Percentiles rank a stretch among this genome's conserved stretches.
phyloP scores from a whole-genome alignment of 108 stramenopile genomes.

The Skeletonema grethae region DNA sequence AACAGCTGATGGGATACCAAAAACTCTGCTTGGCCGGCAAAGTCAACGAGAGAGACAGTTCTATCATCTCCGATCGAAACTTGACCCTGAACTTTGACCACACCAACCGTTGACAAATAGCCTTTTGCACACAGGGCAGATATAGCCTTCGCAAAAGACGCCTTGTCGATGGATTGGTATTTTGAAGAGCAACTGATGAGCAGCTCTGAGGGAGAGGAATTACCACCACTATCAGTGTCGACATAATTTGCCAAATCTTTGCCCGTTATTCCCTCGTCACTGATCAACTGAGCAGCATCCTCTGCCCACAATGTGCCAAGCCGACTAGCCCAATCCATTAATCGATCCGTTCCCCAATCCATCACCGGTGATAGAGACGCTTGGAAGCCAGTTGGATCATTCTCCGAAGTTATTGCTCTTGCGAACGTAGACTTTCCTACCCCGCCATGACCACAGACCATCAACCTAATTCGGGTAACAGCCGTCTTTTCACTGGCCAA shows the following conservation, averaged over 20 bases:
- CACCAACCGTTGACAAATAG: conserved; percentile 19
- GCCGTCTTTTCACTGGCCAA: conserved; percentile 19
- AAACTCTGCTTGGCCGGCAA: conserved; percentile 21
- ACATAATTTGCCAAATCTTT: conserved; percentile 11
- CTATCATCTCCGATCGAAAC: conserved; percentile 7
- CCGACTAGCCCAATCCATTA: conserved; percentile 14
- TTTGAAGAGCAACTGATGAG: conserved; percentile 1
- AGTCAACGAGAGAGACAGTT: conserved; percentile 18
- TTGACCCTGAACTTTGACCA: conserved; percentile 13
- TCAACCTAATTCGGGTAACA: conserved; percentile 17
- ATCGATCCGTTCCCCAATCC: conserved; percentile 13
- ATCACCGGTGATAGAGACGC: conserved; percentile 9
- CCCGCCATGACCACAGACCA: conserved; percentile 19
- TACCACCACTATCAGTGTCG: not conserved
- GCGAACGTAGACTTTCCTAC: conserved; percentile 20
- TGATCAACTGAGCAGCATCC: conserved; percentile 5
- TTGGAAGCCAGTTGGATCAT: conserved; percentile 1
- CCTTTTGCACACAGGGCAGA: conserved; percentile 14
- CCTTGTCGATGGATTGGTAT: conserved; percentile 10
- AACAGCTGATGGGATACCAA: conserved; percentile 24
- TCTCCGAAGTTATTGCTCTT: conserved; percentile 7
- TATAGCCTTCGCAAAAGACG: conserved; percentile 7
- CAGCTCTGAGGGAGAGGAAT: not conserved
- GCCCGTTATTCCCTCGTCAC: conserved; percentile 7
- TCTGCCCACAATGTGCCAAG: conserved; percentile 17